phyloP scores from a whole-genome alignment of 2,329 filamentous ascomycete species.

The Sporothrix dimorphospora region DNA sequence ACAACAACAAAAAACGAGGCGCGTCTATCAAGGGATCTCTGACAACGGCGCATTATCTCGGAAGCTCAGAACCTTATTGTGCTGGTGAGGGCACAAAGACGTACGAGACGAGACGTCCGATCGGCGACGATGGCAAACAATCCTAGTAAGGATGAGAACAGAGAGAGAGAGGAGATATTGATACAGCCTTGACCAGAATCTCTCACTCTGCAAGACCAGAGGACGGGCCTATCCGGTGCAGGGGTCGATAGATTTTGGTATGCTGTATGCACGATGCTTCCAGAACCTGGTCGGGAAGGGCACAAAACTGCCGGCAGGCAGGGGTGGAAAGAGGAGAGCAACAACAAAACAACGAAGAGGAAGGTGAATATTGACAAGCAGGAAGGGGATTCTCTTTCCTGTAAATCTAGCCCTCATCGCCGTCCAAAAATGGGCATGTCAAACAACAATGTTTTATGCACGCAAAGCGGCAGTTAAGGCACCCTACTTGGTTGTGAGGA shows the following conservation, averaged over 20 bases:
- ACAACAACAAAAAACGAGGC: neutral
- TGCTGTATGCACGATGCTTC: neutral
- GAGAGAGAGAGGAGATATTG: neutral
- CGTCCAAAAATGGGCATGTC: neutral
- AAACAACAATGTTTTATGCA: conserved; percentile 26
- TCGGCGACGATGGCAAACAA: neutral
- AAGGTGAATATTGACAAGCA: neutral
- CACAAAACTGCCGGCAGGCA: neutral
- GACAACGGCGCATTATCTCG: conserved; percentile 11
- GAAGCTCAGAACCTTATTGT: conserved; percentile 3
- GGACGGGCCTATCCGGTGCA: neutral
- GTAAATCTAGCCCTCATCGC: neutral
- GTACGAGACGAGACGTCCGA: conserved; percentile 6
- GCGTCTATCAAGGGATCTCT: neutral
- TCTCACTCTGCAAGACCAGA: neutral
- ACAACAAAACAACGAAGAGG: neutral
- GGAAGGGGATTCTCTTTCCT: neutral
- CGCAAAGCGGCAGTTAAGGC: neutral
- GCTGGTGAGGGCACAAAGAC: neutral
- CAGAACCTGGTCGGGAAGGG: conserved; percentile 1
- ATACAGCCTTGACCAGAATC: neutral
- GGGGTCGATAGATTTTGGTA: neutral
- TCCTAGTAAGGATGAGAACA: neutral
- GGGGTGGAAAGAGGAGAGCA: neutral
- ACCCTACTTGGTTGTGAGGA: neutral